These are phyloP conservation scores for Globisporangium polare DNA, from an alignment of 352 stramenopile species.

Conservation along the genomic window DNA sequence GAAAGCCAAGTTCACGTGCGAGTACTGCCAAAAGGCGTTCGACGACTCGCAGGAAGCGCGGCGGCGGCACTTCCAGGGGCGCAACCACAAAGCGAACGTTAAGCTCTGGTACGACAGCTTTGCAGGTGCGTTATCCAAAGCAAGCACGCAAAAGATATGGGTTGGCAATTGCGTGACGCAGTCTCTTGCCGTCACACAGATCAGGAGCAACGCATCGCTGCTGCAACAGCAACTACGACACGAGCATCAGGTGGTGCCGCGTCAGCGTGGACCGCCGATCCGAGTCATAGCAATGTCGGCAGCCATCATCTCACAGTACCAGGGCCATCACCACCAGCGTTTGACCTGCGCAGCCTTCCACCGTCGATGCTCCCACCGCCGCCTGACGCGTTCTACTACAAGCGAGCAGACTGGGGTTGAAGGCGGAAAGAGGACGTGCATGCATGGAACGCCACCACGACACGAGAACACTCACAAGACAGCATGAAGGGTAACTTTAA, in stretches of 20 bases:
- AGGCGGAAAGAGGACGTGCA: not conserved
- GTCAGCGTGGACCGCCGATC: not conserved
- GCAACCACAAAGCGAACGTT: constrained; percentile 78
- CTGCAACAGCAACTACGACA: not conserved
- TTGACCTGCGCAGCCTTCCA: constrained; percentile 33
- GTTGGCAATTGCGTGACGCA: not conserved
- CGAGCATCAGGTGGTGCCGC: not conserved
- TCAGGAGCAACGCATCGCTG: constrained; percentile 28
- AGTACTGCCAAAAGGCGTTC: constrained; percentile 82
- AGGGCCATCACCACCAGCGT: not conserved
- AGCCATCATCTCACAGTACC: not conserved
- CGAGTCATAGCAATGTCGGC: not conserved
- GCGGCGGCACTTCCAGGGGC: constrained; percentile 56
- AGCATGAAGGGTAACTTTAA: constrained; percentile 5
- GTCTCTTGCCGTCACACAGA: constrained; percentile 19
- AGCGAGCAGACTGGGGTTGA: constrained; percentile 54
- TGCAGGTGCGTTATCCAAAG: constrained; percentile 30
- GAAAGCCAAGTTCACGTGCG: constrained; percentile 53
- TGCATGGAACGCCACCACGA: not conserved
- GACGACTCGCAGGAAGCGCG: constrained; percentile 73
- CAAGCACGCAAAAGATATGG: not conserved
- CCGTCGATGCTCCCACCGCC: constrained; percentile 71
- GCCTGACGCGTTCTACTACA: constrained; percentile 41
- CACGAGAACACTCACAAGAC: not conserved
- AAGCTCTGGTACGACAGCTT: constrained; percentile 86